Percentiles rank a stretch among this genome's conserved stretches.
phyloP scores from a whole-genome alignment of 2,329 filamentous ascomycete genomes.

The Clonostachys sp. region DNA sequence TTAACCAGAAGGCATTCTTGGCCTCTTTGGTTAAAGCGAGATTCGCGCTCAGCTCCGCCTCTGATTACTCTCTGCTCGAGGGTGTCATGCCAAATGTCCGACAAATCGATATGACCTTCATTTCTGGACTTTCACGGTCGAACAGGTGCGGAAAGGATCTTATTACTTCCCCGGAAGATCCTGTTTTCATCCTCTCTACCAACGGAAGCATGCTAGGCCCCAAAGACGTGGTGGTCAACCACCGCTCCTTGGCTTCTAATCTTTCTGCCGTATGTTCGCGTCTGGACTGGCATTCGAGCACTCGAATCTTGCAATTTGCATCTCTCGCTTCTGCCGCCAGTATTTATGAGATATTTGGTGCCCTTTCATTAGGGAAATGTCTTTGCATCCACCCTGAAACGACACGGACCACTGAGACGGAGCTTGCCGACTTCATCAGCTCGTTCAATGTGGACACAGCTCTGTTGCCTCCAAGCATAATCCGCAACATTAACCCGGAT shows the following conservation, averaged over 20 bases:
- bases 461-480: not conserved
- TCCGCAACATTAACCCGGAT: not conserved
- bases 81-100: no score
- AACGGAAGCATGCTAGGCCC: not conserved
- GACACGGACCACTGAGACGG: no score
- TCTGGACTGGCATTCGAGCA: no score
- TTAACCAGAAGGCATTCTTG: not conserved
- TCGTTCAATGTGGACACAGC: not conserved
- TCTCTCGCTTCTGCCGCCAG: not conserved
- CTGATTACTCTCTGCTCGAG: not conserved
- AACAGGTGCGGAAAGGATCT: not conserved
- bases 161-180: not conserved
- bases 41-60: not conserved
- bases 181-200: not conserved
- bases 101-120: no score
- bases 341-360: not conserved
- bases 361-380: not conserved
- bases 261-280: not conserved
- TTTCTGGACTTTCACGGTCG: no score
- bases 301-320: constrained; percentile 1
- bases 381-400: not conserved
- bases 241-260: not conserved
- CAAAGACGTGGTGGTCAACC: not conserved
- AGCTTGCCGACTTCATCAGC: not conserved
- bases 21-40: not conserved